Evolutionary conservation across 2,329 filamentous ascomycete genomes (phyloP).

Genomic region (Epichloe elymi): DNA sequence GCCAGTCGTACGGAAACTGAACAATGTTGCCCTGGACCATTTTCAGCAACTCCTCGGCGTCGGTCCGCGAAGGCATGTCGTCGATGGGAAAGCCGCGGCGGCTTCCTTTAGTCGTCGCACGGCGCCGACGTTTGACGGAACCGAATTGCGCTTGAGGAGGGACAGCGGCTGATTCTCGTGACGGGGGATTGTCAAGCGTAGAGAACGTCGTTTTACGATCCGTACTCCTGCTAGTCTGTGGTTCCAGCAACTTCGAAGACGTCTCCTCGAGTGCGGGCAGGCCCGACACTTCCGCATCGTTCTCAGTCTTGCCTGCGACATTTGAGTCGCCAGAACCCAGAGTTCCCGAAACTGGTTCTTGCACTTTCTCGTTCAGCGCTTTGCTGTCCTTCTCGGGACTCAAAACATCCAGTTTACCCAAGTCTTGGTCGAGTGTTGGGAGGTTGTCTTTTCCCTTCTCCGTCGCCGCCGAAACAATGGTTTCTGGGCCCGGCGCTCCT

Average conservation of each 20-base stretch:
- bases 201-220: conserved; percentile 46
- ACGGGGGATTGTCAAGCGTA: conserved; percentile 33
- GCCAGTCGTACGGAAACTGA: conserved; percentile 91
- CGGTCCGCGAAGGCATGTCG: conserved; percentile 59
- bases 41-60: conserved; percentile 70
- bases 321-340: conserved; percentile 26
- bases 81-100: conserved; percentile 54
- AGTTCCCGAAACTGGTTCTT: conserved; percentile 2
- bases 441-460: conserved; percentile 18
- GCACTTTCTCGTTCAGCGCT: conserved; percentile 22
- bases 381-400: conserved; percentile 17
- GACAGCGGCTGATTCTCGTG: conserved; percentile 18
- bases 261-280: conserved; percentile 35
- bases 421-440: conserved; percentile 9
- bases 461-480: conserved; percentile 21
- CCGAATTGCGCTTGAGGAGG: conserved; percentile 23
- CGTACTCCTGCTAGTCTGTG: conserved; percentile 25
- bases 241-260: conserved; percentile 19
- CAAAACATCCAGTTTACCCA: conserved; percentile 19
- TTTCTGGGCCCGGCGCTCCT: conserved; percentile 27
- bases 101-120: conserved; percentile 58
- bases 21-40: conserved; percentile 82
- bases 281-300: conserved; percentile 13
- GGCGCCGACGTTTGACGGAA: conserved; percentile 48
- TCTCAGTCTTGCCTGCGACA: conserved; percentile 12